Evolutionary conservation across 2,329 filamentous ascomycete species (phyloP).

Genomic region (Plenodomus biglobosus): DNA sequence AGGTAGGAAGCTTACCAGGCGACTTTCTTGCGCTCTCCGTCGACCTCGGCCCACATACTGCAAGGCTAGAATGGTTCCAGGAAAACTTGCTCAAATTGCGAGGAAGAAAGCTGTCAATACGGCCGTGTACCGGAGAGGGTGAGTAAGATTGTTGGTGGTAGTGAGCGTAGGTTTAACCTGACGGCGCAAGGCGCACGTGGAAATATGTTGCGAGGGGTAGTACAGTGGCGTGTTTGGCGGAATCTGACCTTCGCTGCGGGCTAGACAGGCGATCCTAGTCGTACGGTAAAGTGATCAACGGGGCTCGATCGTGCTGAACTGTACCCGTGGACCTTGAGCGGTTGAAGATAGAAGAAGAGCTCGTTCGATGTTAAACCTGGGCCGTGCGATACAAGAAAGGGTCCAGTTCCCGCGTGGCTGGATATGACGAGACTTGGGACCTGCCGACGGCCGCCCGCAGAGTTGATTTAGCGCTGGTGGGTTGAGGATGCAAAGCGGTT

Average conservation of each 20-base stretch:
- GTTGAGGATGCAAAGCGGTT: constrained; percentile 17
- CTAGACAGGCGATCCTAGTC: constrained; percentile 20
- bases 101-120: constrained; percentile 14
- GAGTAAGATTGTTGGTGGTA: constrained; percentile 20
- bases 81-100: constrained; percentile 37
- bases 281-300: constrained; percentile 25
- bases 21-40: constrained; percentile 73
- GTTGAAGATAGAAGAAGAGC: constrained; percentile 10
- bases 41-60: constrained; percentile 62
- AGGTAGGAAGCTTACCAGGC: constrained; percentile 61
- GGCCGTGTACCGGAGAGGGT: constrained; percentile 22
- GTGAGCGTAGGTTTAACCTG: constrained; percentile 18
- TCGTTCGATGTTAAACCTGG: constrained; percentile 18
- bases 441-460: constrained; percentile 22
- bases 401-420: constrained; percentile 26
- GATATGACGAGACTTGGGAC: constrained; percentile 19
- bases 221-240: constrained; percentile 25
- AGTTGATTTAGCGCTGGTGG: constrained; percentile 14
- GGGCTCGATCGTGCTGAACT: constrained; percentile 22
- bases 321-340: constrained; percentile 7
- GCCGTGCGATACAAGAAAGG: constrained; percentile 23
- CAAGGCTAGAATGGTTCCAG: constrained; percentile 28
- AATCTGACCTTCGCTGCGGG: constrained; percentile 12
- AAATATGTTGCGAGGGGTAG: constrained; percentile 28
- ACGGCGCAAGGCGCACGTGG: constrained; percentile 31